phyloP scores from a whole-genome alignment of 2,329 filamentous ascomycete genomes.

The Trichoderma cornu-damae region DNA sequence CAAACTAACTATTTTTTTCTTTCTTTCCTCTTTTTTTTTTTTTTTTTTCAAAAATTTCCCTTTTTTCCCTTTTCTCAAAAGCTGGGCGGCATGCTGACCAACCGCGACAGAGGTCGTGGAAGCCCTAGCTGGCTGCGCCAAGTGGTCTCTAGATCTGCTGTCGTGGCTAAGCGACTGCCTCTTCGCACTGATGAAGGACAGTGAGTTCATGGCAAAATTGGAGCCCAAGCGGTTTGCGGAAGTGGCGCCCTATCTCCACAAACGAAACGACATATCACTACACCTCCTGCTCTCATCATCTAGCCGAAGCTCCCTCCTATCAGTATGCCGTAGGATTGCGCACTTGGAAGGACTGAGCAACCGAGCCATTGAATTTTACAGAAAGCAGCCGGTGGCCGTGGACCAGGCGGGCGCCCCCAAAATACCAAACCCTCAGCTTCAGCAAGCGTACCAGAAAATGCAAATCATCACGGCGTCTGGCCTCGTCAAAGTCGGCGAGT shows the following conservation, averaged over 20 bases:
- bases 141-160: slow-evolving; percentile 71
- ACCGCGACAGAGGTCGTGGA: slow-evolving; percentile 59
- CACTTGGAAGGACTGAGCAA: slow-evolving; percentile 50
- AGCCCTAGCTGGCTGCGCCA: slow-evolving; percentile 66
- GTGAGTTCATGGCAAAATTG: slow-evolving; percentile 48
- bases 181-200: slow-evolving; percentile 51
- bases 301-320: slow-evolving; percentile 65
- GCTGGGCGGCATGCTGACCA: not conserved
- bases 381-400: slow-evolving; percentile 39
- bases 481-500: slow-evolving; percentile 55
- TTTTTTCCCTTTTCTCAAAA: too few species aligned
- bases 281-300: slow-evolving; percentile 68
- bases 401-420: slow-evolving; percentile 37
- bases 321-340: slow-evolving; percentile 59
- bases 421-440: slow-evolving; percentile 48
- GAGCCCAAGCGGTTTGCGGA: slow-evolving; percentile 43
- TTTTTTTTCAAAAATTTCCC: too few species aligned
- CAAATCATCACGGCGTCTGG: slow-evolving; percentile 46
- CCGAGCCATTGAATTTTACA: slow-evolving; percentile 48
- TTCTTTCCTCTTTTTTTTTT: too few species aligned
- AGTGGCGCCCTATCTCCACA: slow-evolving; percentile 48
- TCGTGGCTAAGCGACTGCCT: slow-evolving; percentile 57
- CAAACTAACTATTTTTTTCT: not conserved
- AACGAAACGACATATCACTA: slow-evolving; percentile 53
- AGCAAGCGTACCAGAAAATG: slow-evolving; percentile 52